phyloP scores from a whole-genome alignment of 306 rosid species.

The Hippophae rhamnoides region DNA sequence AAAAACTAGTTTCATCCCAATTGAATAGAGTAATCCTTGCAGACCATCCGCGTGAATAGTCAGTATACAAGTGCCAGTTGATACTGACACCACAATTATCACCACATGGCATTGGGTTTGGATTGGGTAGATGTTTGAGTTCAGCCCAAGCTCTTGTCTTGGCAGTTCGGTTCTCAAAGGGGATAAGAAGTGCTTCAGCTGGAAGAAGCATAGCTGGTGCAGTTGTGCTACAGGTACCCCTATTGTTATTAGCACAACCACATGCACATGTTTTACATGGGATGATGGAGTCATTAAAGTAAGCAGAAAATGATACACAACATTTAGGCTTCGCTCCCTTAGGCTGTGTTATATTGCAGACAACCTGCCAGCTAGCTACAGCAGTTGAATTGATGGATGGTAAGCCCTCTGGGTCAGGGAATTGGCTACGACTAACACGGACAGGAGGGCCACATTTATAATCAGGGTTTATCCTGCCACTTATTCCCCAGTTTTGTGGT shows the following conservation, averaged over 20 bases:
- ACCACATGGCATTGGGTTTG: slow-evolving; percentile 68
- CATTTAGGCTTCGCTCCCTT: slow-evolving; percentile 52
- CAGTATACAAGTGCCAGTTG: slow-evolving; percentile 79
- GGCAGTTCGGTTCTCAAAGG: slow-evolving; percentile 62
- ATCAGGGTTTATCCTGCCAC: slow-evolving; percentile 65
- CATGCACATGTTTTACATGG: slow-evolving; percentile 96
- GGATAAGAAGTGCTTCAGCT: slow-evolving; percentile 71
- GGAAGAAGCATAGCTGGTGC: slow-evolving; percentile 87
- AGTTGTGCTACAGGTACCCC: slow-evolving; percentile 52
- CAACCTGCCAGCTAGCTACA: slow-evolving; percentile 95
- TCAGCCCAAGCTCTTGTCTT: slow-evolving; percentile 76
- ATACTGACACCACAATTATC: slow-evolving; percentile 93
- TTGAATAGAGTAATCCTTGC: slow-evolving; percentile 88
- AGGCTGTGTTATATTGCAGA: slow-evolving; percentile 72
- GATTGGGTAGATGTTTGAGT: slow-evolving; percentile 39
- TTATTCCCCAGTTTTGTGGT: slow-evolving; percentile 80
- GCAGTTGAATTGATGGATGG: slow-evolving; percentile 49
- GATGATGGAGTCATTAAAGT: slow-evolving; percentile 74
- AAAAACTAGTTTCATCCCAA: slow-evolving; percentile 69
- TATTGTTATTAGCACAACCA: slow-evolving; percentile 60
- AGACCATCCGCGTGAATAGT: slow-evolving; percentile 73
- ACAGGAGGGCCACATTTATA: slow-evolving; percentile 79
- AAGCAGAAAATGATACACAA: slow-evolving; percentile 89
- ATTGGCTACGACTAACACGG: slow-evolving; percentile 64
- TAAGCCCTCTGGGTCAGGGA: slow-evolving; percentile 52